Base-by-base conservation (phyloP, 2,329 filamentous ascomycete species). In the Pestalotiopsis sp. region DNA sequence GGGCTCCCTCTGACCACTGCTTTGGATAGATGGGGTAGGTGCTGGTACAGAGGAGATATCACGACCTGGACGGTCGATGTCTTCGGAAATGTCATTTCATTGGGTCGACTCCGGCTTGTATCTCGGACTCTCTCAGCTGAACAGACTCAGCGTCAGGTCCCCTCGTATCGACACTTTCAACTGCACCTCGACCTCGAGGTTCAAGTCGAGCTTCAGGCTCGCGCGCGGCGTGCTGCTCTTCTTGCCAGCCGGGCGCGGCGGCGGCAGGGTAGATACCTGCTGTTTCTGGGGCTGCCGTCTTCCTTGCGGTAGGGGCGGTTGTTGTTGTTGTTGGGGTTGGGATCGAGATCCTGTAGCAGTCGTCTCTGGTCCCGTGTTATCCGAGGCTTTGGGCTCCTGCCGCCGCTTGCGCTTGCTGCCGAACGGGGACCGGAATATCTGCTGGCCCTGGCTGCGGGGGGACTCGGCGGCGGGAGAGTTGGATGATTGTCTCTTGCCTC, bases 161-260 rank as follows among this genome's bases (percentile, higher is more conserved):
- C 62, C 62, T 2, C 13, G 20, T 35, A 65, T 9, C 7, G 22
- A 56, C 14, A 65, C 48, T 7, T 65, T 55, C n/a, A 65, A 24
- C 30, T 65, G 62, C n/a, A 65, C 62, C 26, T 65, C 62, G n/a
- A 65, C 26, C 13, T 65, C 62, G 22, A 65, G 48, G 20, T 65
- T 65, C 40, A 65, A 26, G 13, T 56, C 48, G 44, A 65, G 30
- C 48, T 22, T 65, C 22, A 65, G n/a, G 24, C 62, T 56, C 40
- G 30, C 57, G 35, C 48, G 40, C 26, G 26, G 13, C 39, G 61
- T 11, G 30, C 7, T 52, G 61, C 11, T 24, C 22, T 44, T 35
- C 48, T n/a, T 14, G 61, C 20, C 17, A 6, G 26, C 6, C 38
- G 59, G 6, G 20, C 17, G 11, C 22, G 20, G 14, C 14, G n/a